A percentile compares a stretch with the other conserved stretches of the same genome.
Conservation (phyloP, 2,329 filamentous ascomycete species). For the Amauroascus verrucosus region DNA sequence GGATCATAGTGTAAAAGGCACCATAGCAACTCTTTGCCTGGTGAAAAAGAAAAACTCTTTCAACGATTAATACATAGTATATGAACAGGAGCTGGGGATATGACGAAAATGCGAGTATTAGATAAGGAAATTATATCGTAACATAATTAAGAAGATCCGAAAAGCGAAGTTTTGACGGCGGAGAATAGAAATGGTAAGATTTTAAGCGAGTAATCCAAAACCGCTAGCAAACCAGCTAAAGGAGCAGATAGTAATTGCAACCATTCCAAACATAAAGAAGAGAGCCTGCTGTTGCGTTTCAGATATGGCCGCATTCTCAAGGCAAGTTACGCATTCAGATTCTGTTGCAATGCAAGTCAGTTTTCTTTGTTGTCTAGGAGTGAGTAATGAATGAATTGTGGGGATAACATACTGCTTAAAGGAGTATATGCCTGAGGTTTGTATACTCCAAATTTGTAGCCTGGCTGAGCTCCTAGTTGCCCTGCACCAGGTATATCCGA, state of each 20-base stretch:
- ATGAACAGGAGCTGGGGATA: neutral
- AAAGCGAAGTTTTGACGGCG: neutral
- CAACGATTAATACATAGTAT: neutral
- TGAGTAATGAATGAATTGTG: neutral
- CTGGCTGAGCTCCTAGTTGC: constrained; percentile 43
- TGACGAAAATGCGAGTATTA: constrained; percentile 6
- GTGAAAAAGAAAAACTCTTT: neutral
- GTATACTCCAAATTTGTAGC: constrained; percentile 56
- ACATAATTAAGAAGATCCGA: neutral
- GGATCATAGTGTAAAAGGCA: neutral
- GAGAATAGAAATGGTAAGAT: neutral
- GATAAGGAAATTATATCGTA: constrained; percentile 1
- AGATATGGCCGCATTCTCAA: constrained; percentile 37
- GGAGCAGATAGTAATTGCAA: constrained; percentile 46
- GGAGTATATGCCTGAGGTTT: constrained; percentile 42
- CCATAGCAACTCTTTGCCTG: neutral
- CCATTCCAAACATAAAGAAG: constrained; percentile 47
- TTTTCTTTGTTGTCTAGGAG: constrained; percentile 10
- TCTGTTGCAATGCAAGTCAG: constrained; percentile 27
- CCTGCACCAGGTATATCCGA: constrained; percentile 45
- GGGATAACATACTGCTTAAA: constrained; percentile 37
- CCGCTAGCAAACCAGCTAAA: constrained; percentile 45
- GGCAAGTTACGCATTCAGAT: constrained; percentile 48
- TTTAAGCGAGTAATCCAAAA: constrained; percentile 24
- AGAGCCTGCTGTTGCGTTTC: constrained; percentile 46